These are phyloP conservation scores for Pichia sporocuriosa DNA, from an alignment of 805 yeast species.

Conservation along the genomic window DNA sequence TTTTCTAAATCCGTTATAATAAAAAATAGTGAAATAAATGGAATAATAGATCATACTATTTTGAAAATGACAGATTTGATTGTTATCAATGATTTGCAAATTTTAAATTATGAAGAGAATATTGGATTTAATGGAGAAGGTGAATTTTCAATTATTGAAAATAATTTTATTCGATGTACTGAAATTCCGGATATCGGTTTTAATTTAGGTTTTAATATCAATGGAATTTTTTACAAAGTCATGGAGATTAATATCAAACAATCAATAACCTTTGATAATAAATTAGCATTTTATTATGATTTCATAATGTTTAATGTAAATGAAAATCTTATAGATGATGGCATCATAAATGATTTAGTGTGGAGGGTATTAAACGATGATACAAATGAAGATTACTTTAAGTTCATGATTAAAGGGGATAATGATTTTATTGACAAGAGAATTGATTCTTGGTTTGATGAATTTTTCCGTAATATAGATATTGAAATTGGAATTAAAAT, in stretches of 20 bases:
- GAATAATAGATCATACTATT: background rate
- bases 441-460: conserved; percentile 7
- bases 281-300: background rate
- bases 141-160: background rate
- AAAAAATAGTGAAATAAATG: background rate
- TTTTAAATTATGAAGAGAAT: conserved; percentile 2
- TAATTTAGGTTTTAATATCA: conserved; percentile 3
- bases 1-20: conserved; percentile 2
- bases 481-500: background rate
- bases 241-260: background rate
- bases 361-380: conserved; percentile 8
- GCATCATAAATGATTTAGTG: conserved; percentile 3
- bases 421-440: background rate
- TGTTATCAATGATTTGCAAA: background rate
- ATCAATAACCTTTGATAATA: background rate
- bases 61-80: background rate
- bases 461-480: background rate
- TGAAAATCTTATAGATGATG: background rate
- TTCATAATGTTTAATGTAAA: conserved; percentile 6
- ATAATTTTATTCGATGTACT: background rate
- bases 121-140: conserved; percentile 6
- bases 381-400: background rate
- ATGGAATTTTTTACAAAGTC: conserved; percentile 4
- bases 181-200: conserved; percentile 5
- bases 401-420: background rate